These are phyloP conservation scores for Globisporangium cederbergense DNA, from an alignment of 352 stramenopile species.

Conservation along the genomic window DNA sequence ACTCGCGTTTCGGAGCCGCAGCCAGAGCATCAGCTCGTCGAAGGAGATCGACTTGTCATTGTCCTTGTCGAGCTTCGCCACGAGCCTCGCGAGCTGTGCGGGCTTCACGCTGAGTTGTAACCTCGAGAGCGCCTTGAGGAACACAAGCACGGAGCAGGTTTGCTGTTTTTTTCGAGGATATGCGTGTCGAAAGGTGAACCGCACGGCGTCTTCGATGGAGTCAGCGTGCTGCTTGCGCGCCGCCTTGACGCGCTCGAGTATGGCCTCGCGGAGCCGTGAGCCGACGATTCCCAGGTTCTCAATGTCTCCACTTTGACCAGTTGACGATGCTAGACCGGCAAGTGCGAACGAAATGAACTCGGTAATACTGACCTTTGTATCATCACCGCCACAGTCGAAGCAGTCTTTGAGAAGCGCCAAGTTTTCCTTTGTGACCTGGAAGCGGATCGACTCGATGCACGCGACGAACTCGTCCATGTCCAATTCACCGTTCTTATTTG, in stretches of 20 bases:
- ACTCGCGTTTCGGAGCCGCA: slow-evolving; percentile 25
- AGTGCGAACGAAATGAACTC: slow-evolving; percentile 81
- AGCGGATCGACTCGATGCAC: slow-evolving; percentile 48
- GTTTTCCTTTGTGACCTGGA: slow-evolving; percentile 39
- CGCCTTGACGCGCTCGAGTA: slow-evolving; percentile 35
- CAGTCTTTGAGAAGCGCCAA: slow-evolving; percentile 49
- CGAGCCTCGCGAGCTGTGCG: slow-evolving; percentile 48
- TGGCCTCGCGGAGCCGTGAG: slow-evolving; percentile 37
- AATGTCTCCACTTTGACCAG: not conserved
- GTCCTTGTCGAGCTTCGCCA: slow-evolving; percentile 52
- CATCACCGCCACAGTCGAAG: slow-evolving; percentile 26
- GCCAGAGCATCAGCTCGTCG: slow-evolving; percentile 63
- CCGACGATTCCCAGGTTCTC: slow-evolving; percentile 44
- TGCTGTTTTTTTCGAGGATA: slow-evolving; percentile 27
- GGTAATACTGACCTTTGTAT: slow-evolving; percentile 36
- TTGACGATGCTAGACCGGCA: slow-evolving; percentile 12
- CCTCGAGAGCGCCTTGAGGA: slow-evolving; percentile 33
- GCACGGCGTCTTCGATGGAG: slow-evolving; percentile 51
- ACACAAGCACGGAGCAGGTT: slow-evolving; percentile 27
- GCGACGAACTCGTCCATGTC: slow-evolving; percentile 46
- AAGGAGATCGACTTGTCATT: slow-evolving; percentile 58
- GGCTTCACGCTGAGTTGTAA: slow-evolving; percentile 42
- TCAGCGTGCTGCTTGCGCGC: slow-evolving; percentile 34
- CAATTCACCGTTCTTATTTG: slow-evolving; percentile 47
- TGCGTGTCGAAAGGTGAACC: slow-evolving; percentile 43